Evolutionary conservation across 2,329 filamentous ascomycete species (phyloP).

Genomic region (Ciborinia camelliae): DNA sequence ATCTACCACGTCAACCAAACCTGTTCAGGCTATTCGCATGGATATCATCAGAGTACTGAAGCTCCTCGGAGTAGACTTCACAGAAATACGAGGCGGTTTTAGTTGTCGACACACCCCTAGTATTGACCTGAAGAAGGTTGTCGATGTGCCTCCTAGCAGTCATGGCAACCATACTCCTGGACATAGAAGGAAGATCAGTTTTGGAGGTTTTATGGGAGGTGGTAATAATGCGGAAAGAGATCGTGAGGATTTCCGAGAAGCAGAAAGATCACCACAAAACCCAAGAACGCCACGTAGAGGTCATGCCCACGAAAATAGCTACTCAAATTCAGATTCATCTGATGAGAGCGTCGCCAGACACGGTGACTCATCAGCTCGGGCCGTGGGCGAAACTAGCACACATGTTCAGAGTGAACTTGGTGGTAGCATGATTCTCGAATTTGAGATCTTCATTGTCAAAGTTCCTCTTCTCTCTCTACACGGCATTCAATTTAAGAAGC

Average conservation of each 20-base stretch:
- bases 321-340: slow-evolving; percentile 83
- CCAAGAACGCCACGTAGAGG: slow-evolving; percentile 45
- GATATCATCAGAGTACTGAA: slow-evolving; percentile 89
- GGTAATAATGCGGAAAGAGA: slow-evolving; percentile 55
- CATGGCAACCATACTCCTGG: slow-evolving; percentile 47
- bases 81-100: slow-evolving; percentile 91
- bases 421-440: slow-evolving; percentile 77
- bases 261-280: slow-evolving; percentile 50
- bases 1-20: slow-evolving; percentile 90
- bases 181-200: slow-evolving; percentile 78
- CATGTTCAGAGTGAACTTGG: slow-evolving; percentile 89
- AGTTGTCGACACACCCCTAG: slow-evolving; percentile 83
- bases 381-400: slow-evolving; percentile 84
- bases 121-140: slow-evolving; percentile 76
- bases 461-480: slow-evolving; percentile 89
- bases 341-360: slow-evolving; percentile 67
- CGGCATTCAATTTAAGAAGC: slow-evolving; percentile 96
- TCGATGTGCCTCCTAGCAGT: slow-evolving; percentile 59
- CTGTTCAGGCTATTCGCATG: slow-evolving; percentile 76
- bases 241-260: slow-evolving; percentile 67
- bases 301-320: slow-evolving; percentile 59
- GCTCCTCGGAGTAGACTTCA: slow-evolving; percentile 84
- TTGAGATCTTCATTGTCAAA: slow-evolving; percentile 97
- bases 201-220: slow-evolving; percentile 63
- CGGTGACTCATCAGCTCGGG: slow-evolving; percentile 52